Evolutionary conservation across 768 basidiomycete genomes (phyloP), one percentile per base, ranked within the genome.

Genomic region (Daedaleopsis nitida): DNA sequence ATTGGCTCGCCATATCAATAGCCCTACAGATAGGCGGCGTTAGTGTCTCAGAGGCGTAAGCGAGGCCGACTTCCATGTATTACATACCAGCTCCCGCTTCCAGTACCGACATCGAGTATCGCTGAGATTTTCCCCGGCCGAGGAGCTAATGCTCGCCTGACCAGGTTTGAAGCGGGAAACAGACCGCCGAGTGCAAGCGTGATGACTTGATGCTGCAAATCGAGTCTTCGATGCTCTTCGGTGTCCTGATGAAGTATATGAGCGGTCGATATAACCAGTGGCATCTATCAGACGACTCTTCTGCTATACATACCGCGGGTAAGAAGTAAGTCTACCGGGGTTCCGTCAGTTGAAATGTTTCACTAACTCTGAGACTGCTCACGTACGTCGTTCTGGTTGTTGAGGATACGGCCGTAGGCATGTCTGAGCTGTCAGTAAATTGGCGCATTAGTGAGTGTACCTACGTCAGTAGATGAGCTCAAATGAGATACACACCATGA

Each of bases 71-170:
- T 43, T 50, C 10, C 24, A 43, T 13, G n/a, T 24, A 65, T 65
- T 35, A 32, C 27, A 32, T 32, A 72, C 74, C 74, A 75, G 38
- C 71, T 72, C 38, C 74, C 73, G 44, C 73, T 72, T n/a, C 73
- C 73, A 11, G 72, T 71, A 8, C 74, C 73, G 21, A 74, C 68
- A 50, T 75, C 74, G 14, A 74, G 56, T 21, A 73, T 67, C 3
- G 65, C 60, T 17, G 72, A 72, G 2, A 55, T 55, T 38, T 64
- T 65, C 49, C 69, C 66, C 17, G 54, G 59, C 19, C 72, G 67
- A 11, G 70, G 72, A 14, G 68, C 64, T 8, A 75, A 65, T 7
- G 72, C 72, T 55, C 64, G 57, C 42, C 68, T 66, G 42, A 75
- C 73, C 34, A 70, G 59, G 19, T 67, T 65, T 35, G 62, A 51